Percentiles rank a stretch among this genome's conserved stretches.
phyloP scores from a whole-genome alignment of 768 basidiomycete genomes.

The Myochromella boudieri region DNA sequence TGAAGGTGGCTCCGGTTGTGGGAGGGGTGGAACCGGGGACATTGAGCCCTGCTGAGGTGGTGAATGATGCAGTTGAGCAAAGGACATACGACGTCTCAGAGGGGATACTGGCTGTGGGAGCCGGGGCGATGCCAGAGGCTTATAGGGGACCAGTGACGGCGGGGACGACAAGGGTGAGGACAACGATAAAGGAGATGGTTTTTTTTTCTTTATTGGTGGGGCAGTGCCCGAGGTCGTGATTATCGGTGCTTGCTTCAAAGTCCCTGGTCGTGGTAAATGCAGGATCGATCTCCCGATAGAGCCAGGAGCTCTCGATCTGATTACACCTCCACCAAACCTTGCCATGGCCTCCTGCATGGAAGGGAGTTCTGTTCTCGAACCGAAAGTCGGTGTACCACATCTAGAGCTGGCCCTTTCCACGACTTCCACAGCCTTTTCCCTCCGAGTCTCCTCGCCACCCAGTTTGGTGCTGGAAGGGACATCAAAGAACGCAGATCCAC shows the following conservation, averaged over 20 bases:
- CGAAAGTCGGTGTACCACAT: constrained; percentile 64
- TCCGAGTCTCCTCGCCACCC: constrained; percentile 7
- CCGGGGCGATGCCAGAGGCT: constrained; percentile 9
- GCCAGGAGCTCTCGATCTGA: constrained; percentile 16
- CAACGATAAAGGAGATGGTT: constrained; percentile 31
- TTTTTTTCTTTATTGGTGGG: constrained; percentile 28
- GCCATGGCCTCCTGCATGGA: constrained; percentile 44
- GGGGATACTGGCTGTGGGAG: constrained; percentile 18
- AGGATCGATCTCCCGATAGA: constrained; percentile 2
- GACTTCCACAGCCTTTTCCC: constrained; percentile 27
- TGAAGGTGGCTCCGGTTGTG: constrained; percentile 20
- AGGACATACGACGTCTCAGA: constrained; percentile 20
- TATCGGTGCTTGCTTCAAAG: constrained; percentile 23
- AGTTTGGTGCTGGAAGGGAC: constrained; percentile 8
- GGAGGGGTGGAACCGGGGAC: constrained; percentile 14
- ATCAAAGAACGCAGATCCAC: constrained; percentile 24
- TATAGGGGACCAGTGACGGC: constrained; percentile 14
- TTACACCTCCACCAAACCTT: constrained; percentile 32
- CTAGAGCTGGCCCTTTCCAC: constrained; percentile 48
- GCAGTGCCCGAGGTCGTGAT: constrained; percentile 15
- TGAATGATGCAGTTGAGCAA: constrained; percentile 21
- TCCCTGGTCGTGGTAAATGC: constrained; percentile 6
- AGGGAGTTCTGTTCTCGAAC: constrained; percentile 48
- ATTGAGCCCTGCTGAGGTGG: constrained; percentile 12
- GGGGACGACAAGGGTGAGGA: constrained; percentile 21